Percentiles rank a stretch among this genome's conserved stretches.
Evolutionary conservation across 305 asterid species (phyloP).

Genomic region (Fraxinus greggii): DNA sequence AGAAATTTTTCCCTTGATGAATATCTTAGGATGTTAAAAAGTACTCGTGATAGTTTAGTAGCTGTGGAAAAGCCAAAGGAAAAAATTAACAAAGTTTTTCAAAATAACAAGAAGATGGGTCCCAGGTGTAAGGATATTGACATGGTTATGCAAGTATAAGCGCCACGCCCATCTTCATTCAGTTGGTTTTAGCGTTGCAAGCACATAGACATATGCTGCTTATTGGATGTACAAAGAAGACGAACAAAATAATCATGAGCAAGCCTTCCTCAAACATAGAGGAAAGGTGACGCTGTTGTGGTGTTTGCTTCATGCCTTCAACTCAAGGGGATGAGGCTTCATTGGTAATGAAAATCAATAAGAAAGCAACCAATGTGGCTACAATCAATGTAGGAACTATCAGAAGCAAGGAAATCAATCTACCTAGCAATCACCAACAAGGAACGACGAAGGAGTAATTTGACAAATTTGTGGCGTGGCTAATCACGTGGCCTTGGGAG

Average conservation of each 20-base stretch:
- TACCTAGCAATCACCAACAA: not conserved
- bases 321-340: not conserved
- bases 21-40: constrained; percentile 10
- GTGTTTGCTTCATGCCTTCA: not conserved
- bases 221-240: not conserved
- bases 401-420: not conserved
- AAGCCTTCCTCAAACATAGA: not conserved
- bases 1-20: constrained; percentile 7
- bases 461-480: not conserved
- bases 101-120: not conserved
- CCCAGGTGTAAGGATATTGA: constrained; percentile 2
- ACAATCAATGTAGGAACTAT: not conserved
- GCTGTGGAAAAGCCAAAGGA: constrained; percentile 1
- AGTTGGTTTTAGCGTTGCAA: not conserved
- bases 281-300: not conserved
- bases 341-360: not conserved
- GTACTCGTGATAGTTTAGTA: constrained; percentile 8
- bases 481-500: not conserved
- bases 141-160: not conserved
- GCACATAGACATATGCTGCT: not conserved
- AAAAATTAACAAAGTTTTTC: not conserved
- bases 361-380: not conserved
- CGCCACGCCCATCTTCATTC: not conserved
- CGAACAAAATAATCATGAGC: not conserved
- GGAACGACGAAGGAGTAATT: not conserved